A percentile compares a stretch with the other conserved stretches of the same genome.
phyloP scores from a whole-genome alignment of 1,284 basidiomycete species.

The Ustilago bromivora region DNA sequence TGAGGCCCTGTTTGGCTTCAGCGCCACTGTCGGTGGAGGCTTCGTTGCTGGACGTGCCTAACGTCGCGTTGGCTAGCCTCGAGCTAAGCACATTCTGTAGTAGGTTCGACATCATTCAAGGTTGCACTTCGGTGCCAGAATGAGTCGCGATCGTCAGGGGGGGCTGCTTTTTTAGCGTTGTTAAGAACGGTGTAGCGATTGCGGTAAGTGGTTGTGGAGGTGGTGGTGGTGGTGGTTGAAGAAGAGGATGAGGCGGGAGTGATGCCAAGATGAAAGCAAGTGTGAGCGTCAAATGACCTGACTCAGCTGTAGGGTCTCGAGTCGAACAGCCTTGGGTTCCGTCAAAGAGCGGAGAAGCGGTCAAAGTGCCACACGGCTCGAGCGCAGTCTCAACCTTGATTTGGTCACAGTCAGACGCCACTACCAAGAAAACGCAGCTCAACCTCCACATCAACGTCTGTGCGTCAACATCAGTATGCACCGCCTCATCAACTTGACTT shows the following conservation, averaged over 20 bases:
- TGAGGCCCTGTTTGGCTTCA: constrained; percentile 33
- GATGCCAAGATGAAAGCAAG: neutral
- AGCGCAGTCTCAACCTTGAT: neutral
- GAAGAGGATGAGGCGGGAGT: neutral
- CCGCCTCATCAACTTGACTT: neutral
- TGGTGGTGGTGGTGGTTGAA: constrained; percentile 6
- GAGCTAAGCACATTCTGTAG: constrained; percentile 58
- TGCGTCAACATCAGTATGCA: constrained; percentile 12
- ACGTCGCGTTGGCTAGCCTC: constrained; percentile 51
- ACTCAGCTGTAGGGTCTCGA: constrained; percentile 24
- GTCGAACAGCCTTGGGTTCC: neutral
- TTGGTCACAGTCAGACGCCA: constrained; percentile 19
- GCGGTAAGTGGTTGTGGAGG: neutral
- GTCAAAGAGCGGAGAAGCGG: constrained; percentile 9
- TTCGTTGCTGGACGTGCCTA: constrained; percentile 26
- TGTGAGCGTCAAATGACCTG: constrained; percentile 10
- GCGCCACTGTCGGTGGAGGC: constrained; percentile 4
- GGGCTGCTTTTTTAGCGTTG: neutral
- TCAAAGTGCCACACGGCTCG: constrained; percentile 4
- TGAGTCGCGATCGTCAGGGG: neutral
- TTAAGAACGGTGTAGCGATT: neutral
- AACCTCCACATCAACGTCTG: neutral
- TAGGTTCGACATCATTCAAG: constrained; percentile 55
- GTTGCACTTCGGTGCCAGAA: neutral
- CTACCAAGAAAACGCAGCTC: constrained; percentile 1